phyloP scores from a whole-genome alignment of 805 yeast species.

The Ogataea pini region DNA sequence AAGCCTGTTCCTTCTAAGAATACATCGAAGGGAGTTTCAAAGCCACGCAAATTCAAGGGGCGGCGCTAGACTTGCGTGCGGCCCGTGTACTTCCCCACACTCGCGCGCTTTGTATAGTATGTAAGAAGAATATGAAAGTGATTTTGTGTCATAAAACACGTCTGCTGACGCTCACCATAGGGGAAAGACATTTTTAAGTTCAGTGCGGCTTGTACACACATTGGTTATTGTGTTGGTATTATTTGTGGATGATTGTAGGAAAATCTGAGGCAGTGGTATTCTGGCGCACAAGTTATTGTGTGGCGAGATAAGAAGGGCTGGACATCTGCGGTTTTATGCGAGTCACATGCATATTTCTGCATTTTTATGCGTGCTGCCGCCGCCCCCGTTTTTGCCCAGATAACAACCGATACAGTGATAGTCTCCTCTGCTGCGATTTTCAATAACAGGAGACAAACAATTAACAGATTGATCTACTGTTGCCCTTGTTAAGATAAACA shows the following conservation, averaged over 20 bases:
- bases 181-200: not conserved
- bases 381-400: conserved; percentile 6
- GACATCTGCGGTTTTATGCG: not conserved
- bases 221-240: not conserved
- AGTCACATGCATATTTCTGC: not conserved
- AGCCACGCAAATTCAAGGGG: conserved; percentile 3
- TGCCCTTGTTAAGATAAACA: not conserved
- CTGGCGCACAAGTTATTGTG: not conserved
- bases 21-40: not conserved
- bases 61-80: not conserved
- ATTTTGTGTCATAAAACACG: conserved; percentile 2
- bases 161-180: not conserved
- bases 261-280: not conserved
- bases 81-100: not conserved
- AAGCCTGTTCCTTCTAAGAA: not conserved
- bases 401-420: conserved; percentile 1
- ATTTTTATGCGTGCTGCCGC: not conserved
- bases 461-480: not conserved
- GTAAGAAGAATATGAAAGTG: not conserved
- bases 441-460: conserved; percentile 3
- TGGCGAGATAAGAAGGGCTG: conserved; percentile 1
- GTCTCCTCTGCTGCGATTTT: conserved; percentile 4
- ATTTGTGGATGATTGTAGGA: not conserved
- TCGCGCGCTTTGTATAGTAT: conserved; percentile 2
- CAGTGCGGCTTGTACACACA: not conserved